Conservation (phyloP, 139 green algal genomes). For the Coelastrella sp. region DNA sequence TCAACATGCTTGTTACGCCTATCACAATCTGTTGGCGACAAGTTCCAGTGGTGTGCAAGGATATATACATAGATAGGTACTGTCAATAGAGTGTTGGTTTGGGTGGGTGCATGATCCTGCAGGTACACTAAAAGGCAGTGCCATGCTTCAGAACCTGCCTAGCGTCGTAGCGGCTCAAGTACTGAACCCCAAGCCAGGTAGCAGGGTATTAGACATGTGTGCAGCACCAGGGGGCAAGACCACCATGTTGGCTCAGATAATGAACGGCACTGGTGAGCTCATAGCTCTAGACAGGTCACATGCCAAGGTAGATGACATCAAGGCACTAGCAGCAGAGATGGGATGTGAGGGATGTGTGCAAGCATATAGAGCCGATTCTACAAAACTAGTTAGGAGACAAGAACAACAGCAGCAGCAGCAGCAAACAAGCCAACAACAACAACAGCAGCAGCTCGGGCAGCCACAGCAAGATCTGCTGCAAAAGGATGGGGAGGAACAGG, state of each 20-base stretch:
- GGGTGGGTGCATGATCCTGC: too few species aligned
- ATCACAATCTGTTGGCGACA: too few species aligned
- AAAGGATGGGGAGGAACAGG: neutral
- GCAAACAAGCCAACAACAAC: neutral
- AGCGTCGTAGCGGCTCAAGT: slow-evolving; percentile 73
- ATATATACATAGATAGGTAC: too few species aligned
- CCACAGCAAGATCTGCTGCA: neutral
- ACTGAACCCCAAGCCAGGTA: slow-evolving; percentile 67
- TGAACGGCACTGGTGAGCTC: slow-evolving; percentile 68
- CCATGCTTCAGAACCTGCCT: slow-evolving; percentile 86
- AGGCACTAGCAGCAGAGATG: slow-evolving; percentile 76
- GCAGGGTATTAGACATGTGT: slow-evolving; percentile 92
- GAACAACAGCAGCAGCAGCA: slow-evolving; percentile 11
- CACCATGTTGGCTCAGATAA: slow-evolving; percentile 88
- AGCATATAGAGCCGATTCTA: slow-evolving; percentile 84
- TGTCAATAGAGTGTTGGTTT: too few species aligned
- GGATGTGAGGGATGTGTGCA: slow-evolving; percentile 69
- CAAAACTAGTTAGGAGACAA: slow-evolving; percentile 35
- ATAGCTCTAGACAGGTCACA: slow-evolving; percentile 89
- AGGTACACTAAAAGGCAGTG: slow-evolving; percentile 32
- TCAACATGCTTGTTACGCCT: too few species aligned
- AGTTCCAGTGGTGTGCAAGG: too few species aligned
- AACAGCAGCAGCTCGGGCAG: slow-evolving; percentile 1
- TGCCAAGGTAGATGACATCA: slow-evolving; percentile 72
- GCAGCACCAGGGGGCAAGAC: slow-evolving; percentile 92